These are phyloP conservation scores for Venturia oleaginea DNA, from an alignment of 2,329 filamentous ascomycete genomes.

Conservation along the genomic window DNA sequence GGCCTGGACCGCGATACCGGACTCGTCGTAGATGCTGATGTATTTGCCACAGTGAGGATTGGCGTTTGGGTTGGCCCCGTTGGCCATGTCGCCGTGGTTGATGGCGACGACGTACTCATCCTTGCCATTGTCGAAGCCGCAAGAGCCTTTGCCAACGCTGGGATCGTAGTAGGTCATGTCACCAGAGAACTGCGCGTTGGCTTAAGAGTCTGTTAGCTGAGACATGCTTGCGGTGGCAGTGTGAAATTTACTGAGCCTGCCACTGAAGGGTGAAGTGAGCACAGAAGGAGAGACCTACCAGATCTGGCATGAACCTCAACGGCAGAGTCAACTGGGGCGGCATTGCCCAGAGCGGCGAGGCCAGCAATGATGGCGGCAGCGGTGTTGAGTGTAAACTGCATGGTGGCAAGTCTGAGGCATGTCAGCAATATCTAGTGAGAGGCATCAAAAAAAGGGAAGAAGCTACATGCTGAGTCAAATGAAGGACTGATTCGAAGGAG, in stretches of 20 bases:
- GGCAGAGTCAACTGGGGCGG: conserved; percentile 1
- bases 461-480: neutral
- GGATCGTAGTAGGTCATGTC: conserved; percentile 16
- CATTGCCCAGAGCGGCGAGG: neutral
- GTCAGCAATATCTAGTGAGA: conserved; percentile 1
- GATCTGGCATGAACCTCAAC: neutral
- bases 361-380: neutral
- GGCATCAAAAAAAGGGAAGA: neutral
- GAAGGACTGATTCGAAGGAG: neutral
- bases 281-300: neutral
- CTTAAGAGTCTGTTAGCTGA: neutral
- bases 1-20: neutral
- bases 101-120: conserved; percentile 20
- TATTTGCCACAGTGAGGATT: conserved; percentile 22
- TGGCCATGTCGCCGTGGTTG: conserved; percentile 17
- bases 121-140: conserved; percentile 12
- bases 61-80: conserved; percentile 20
- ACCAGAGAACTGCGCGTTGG: conserved; percentile 1
- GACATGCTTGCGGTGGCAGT: neutral
- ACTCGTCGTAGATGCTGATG: conserved; percentile 11
- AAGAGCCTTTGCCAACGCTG: conserved; percentile 12
- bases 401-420: neutral
- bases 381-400: neutral
- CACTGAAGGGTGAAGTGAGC: neutral
- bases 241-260: neutral